Conservation (phyloP, 768 basidiomycete species). For the Russula dissimulans region DNA sequence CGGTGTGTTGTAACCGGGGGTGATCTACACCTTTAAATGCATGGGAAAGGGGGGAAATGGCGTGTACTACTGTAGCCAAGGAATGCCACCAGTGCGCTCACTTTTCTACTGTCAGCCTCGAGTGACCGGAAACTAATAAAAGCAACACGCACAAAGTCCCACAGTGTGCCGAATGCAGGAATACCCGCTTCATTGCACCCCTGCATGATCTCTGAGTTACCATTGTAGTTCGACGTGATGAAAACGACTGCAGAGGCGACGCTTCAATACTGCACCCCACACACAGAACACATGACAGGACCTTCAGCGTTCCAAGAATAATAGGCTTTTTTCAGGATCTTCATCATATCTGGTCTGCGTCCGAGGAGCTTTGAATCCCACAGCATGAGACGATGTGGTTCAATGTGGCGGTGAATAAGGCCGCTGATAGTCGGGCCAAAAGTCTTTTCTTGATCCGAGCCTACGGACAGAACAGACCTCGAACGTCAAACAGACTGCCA, state of each 20-base stretch:
- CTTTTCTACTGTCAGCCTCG: neutral
- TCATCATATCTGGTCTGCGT: constrained; percentile 32
- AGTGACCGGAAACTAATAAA: neutral
- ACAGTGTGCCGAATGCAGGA: constrained; percentile 30
- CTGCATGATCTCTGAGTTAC: constrained; percentile 36
- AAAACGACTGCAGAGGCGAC: constrained; percentile 28
- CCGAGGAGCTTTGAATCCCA: constrained; percentile 37
- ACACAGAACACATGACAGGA: neutral
- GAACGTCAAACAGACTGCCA: neutral
- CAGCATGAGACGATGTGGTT: constrained; percentile 30
- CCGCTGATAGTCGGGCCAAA: constrained; percentile 36
- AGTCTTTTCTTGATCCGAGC: constrained; percentile 37
- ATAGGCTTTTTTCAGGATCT: constrained; percentile 31
- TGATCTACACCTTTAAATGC: neutral
- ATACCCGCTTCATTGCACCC: constrained; percentile 31
- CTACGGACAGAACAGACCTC: neutral
- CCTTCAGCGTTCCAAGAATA: constrained; percentile 30
- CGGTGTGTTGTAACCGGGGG: neutral
- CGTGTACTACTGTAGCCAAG: neutral
- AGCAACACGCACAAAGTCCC: constrained; percentile 17
- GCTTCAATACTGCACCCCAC: neutral
- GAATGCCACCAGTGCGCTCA: neutral
- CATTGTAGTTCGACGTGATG: constrained; percentile 35
- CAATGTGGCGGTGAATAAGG: constrained; percentile 33
- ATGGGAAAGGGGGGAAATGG: neutral